Evolutionary conservation across 345 rosid genomes (phyloP), one percentile per base, ranked within the genome.

Genomic region (Hirschfeldia incana): DNA sequence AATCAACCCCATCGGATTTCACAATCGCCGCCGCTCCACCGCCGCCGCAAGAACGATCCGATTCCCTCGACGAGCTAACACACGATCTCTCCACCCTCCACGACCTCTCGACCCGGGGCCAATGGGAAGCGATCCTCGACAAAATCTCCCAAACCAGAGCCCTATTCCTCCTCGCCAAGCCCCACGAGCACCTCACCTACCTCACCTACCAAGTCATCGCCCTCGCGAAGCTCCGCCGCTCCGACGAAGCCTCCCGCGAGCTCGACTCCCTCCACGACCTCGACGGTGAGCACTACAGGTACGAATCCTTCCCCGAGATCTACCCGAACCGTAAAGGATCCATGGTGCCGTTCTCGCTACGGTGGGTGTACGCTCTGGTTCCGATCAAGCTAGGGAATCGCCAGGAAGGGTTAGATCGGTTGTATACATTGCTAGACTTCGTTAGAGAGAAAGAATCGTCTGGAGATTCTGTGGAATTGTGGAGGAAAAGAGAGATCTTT

Each of bases 111-210:
- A 85, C 76, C 6, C 89, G 97, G 21, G 99, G 99, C 78, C 85
- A 94, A 10, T 95, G 98, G 99, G 90, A 90, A 30, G 76, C 98
- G 55, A 83, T 95, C 76, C 82, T 93, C 78, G 98, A 95, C 74
- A 88, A 87, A 51, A 91, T 91, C 27, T 57, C 88, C 4, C 85
- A 84, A 39, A 87, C 98, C 29, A 90, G 87, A 49, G 89, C 96
- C 44, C 82, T 70, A 60, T 80, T 87, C 29, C 85, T 89, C 72
- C 92, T 95, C 61, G 55, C 84, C 13, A 86, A 85, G 16, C 97
- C 98, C 29, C 96, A 93, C 85, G 93, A 93, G 81, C 89, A 87
- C 84, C 94, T 93, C 83, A 91, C 89, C 58, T 94, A 91, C 76
- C 90, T 90, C 55, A 79, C 97, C 30, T 95, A 85, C 89, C 89